Conservation (phyloP, 495 filamentous ascomycete species). For the Talaromyces adpressus region DNA sequence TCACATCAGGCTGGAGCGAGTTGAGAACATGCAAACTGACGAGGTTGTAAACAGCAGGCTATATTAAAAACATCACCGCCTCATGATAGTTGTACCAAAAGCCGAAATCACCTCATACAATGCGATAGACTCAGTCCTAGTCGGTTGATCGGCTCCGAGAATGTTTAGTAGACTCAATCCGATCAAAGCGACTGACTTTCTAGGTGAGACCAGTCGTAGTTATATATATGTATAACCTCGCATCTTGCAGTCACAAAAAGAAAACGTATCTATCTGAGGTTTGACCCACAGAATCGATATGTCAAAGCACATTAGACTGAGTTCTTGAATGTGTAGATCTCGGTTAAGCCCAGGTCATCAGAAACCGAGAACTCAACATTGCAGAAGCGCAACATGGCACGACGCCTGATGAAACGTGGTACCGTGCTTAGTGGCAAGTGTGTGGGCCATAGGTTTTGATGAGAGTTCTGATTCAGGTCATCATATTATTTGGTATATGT, state of each 20-base stretch:
- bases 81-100: neutral
- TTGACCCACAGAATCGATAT: neutral
- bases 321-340: neutral
- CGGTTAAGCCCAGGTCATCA: neutral
- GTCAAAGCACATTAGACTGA: neutral
- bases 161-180: neutral
- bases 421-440: neutral
- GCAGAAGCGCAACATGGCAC: neutral
- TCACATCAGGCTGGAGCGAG: neutral
- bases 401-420: neutral
- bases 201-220: neutral
- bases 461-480: neutral
- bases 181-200: neutral
- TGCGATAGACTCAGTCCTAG: neutral
- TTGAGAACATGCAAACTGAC: neutral
- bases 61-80: neutral
- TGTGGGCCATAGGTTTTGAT: neutral
- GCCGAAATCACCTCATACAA: neutral
- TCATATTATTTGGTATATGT: neutral
- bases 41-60: neutral
- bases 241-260: neutral
- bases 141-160: neutral
- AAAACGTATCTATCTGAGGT: neutral
- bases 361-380: neutral
- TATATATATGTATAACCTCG: neutral